These are phyloP conservation scores for Alternaria ethzedia DNA, from an alignment of 2,329 filamentous ascomycete genomes.

Conservation along the genomic window DNA sequence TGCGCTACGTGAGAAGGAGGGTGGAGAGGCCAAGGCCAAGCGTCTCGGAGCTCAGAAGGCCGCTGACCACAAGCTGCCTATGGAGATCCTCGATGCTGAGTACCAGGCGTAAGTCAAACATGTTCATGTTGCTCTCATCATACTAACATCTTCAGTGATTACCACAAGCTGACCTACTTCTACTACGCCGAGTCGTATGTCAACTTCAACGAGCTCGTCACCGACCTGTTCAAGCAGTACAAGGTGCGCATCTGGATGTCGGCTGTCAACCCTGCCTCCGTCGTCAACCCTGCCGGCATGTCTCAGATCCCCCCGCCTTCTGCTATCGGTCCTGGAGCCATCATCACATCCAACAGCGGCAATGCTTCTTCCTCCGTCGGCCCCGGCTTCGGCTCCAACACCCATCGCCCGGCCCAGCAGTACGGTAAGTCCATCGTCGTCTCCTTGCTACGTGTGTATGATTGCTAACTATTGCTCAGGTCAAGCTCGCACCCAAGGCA, in stretches of 20 bases:
- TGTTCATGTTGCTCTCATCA: slow-evolving; percentile 24
- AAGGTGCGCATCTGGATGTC: slow-evolving; percentile 99
- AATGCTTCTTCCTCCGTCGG: slow-evolving; percentile 36
- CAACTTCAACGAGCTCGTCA: slow-evolving; percentile 98
- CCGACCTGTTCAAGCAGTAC: slow-evolving; percentile 98
- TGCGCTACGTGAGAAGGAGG: slow-evolving; percentile 90
- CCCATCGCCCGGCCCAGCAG: slow-evolving; percentile 32
- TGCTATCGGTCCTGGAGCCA: slow-evolving; percentile 48
- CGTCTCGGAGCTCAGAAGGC: slow-evolving; percentile 96
- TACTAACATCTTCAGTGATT: slow-evolving; percentile 70
- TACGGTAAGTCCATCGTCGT: slow-evolving; percentile 27
- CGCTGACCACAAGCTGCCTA: slow-evolving; percentile 89
- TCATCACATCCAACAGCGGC: slow-evolving; percentile 30
- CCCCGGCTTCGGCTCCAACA: slow-evolving; percentile 41
- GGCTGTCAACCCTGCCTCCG: slow-evolving; percentile 96
- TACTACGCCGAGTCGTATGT: slow-evolving; percentile 98
- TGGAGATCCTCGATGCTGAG: slow-evolving; percentile 98
- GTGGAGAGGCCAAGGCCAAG: slow-evolving; percentile 96
- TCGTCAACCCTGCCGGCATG: slow-evolving; percentile 55
- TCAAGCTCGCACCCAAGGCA: slow-evolving; percentile 23
- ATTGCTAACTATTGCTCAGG: slow-evolving; percentile 22
- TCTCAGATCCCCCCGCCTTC: slow-evolving; percentile 45
- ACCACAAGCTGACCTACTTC: slow-evolving; percentile 98
- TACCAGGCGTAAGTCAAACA: slow-evolving; percentile 86
- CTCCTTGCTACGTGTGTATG: background rate